Conservation (phyloP, 257 asterid species). For the Capsicum chinense region DNA sequence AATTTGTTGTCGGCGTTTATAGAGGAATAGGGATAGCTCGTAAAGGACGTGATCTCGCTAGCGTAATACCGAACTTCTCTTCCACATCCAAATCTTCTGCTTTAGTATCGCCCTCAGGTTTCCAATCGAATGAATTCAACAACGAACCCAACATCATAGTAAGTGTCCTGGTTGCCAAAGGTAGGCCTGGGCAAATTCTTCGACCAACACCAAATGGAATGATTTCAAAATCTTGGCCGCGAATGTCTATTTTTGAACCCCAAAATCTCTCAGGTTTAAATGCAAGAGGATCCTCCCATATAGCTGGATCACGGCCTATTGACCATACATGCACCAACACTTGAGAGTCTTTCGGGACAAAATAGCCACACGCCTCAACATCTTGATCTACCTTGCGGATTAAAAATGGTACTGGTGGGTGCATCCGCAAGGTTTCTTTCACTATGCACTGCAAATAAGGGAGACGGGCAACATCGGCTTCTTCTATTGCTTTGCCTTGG, state of each 20-base stretch:
- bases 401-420: conserved; percentile 75
- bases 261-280: conserved; percentile 73
- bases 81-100: conserved; percentile 57
- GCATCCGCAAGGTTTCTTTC: conserved; percentile 70
- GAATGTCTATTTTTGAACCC: conserved; percentile 50
- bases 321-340: conserved; percentile 69
- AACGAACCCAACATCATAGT: conserved; percentile 70
- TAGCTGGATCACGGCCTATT: conserved; percentile 60
- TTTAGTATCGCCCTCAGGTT: conserved; percentile 45
- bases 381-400: conserved; percentile 58
- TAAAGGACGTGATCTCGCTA: conserved; percentile 58
- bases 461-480: conserved; percentile 51
- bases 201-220: conserved; percentile 82
- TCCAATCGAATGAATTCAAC: conserved; percentile 71
- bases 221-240: conserved; percentile 67
- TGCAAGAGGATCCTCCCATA: conserved; percentile 58
- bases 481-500: conserved; percentile 54
- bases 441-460: conserved; percentile 61
- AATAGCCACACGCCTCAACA: conserved; percentile 54
- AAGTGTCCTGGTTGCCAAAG: conserved; percentile 59
- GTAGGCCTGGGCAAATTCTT: conserved; percentile 77
- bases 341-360: conserved; percentile 55
- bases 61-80: conserved; percentile 69
- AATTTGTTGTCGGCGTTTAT: not conserved
- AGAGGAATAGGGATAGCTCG: conserved; percentile 55